Percentiles rank a stretch among this genome's conserved stretches.
Conservation (phyloP, 441 rosid genomes). For the Geranium incanum region DNA sequence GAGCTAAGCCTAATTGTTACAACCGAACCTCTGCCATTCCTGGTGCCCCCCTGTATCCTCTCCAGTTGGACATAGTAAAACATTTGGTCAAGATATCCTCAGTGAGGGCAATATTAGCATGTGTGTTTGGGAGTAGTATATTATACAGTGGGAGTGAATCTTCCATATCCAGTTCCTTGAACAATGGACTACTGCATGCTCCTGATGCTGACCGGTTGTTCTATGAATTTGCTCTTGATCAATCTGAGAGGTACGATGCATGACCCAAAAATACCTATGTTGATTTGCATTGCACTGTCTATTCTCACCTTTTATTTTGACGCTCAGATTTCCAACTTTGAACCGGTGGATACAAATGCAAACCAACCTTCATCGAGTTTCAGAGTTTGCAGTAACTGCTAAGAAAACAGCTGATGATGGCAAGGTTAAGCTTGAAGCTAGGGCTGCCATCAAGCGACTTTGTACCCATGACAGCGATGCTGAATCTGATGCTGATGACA, state of each 20-base stretch:
- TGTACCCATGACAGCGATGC: constrained; percentile 73
- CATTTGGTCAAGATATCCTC: constrained; percentile 95
- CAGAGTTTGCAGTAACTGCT: constrained; percentile 81
- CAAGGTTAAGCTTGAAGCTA: constrained; percentile 46
- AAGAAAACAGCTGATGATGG: constrained; percentile 42
- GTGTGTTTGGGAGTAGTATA: constrained; percentile 96
- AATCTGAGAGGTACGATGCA: constrained; percentile 76
- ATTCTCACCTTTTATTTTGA: constrained; percentile 22
- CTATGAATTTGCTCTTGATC: constrained; percentile 97
- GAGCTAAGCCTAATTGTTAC: constrained; percentile 66
- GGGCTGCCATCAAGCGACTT: constrained; percentile 65
- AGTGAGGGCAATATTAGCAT: constrained; percentile 88
- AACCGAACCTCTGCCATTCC: constrained; percentile 62
- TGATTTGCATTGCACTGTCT: constrained; percentile 14
- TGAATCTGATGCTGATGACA: constrained; percentile 71
- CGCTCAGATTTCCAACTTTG: constrained; percentile 78
- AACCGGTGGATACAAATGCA: constrained; percentile 99
- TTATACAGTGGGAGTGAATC: constrained; percentile 66
- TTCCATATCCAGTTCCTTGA: constrained; percentile 60
- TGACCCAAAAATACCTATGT: constrained; percentile 14
- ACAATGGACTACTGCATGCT: constrained; percentile 52
- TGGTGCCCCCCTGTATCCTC: constrained; percentile 84
- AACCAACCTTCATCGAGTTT: constrained; percentile 91
- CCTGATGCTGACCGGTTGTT: constrained; percentile 76
- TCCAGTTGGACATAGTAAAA: constrained; percentile 80